Conservation (phyloP, 2,329 filamentous ascomycete genomes). For the Aspergillus chevalieri region DNA sequence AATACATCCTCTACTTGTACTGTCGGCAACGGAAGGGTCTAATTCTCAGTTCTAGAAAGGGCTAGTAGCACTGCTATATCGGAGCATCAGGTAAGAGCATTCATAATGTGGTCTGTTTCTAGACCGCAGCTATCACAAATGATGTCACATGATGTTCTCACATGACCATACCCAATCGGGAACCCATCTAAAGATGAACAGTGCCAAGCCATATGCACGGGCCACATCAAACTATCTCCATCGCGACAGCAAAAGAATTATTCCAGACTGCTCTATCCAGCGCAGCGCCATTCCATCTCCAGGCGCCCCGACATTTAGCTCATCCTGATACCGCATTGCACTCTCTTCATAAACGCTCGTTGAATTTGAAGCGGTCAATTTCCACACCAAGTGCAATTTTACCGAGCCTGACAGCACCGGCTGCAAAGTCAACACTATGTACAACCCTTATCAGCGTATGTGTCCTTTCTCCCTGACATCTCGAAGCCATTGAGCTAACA, state of each 20-base stretch:
- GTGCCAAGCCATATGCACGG: background rate
- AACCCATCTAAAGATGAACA: background rate
- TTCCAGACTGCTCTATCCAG: background rate
- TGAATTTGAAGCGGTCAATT: background rate
- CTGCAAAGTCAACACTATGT: slow-evolving; percentile 27
- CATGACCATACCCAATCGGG: background rate
- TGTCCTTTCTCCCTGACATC: background rate
- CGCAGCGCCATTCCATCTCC: background rate
- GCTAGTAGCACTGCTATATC: too few species aligned
- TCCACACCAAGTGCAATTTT: background rate
- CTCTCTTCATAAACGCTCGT: background rate
- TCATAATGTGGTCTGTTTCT: too few species aligned
- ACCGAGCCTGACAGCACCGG: background rate
- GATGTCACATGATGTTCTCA: background rate
- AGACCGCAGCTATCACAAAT: background rate
- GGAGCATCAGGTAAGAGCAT: too few species aligned
- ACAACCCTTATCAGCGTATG: slow-evolving; percentile 41
- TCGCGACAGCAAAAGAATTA: background rate
- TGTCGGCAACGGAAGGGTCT: too few species aligned
- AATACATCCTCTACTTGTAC: too few species aligned
- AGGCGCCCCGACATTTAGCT: background rate
- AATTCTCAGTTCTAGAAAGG: too few species aligned
- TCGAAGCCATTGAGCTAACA: background rate
- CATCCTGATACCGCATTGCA: too few species aligned
- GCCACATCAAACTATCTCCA: background rate